A percentile compares a stretch with the other conserved stretches of the same genome.
These are phyloP conservation scores for Fusarium protoensiforme DNA, from an alignment of 2,329 filamentous ascomycete species.

Conservation along the genomic window DNA sequence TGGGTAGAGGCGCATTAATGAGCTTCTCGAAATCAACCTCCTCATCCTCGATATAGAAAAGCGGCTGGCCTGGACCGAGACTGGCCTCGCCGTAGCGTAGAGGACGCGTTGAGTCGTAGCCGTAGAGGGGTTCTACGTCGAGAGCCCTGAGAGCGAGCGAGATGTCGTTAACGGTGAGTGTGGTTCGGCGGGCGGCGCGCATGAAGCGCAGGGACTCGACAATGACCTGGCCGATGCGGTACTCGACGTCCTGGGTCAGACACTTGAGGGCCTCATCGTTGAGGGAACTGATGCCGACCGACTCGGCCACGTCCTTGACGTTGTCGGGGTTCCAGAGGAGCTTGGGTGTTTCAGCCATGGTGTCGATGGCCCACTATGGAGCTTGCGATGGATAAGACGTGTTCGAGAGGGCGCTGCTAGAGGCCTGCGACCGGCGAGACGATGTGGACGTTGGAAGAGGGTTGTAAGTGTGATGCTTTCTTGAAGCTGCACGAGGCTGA, in stretches of 20 bases:
- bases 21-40: conserved; percentile 99
- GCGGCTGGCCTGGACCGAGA: conserved; percentile 89
- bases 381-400: neutral
- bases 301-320: conserved; percentile 94
- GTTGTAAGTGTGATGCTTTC: neutral
- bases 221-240: conserved; percentile 91
- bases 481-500: conserved; percentile 27
- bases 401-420: neutral
- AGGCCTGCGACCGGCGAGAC: neutral
- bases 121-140: conserved; percentile 94
- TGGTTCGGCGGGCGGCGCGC: conserved; percentile 88
- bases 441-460: neutral
- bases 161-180: conserved; percentile 89
- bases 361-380: conserved; percentile 1
- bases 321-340: conserved; percentile 96
- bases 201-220: conserved; percentile 96
- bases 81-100: conserved; percentile 94
- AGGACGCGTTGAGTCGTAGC: conserved; percentile 92
- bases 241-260: conserved; percentile 94
- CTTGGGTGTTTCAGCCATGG: conserved; percentile 57
- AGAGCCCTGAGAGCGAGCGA: conserved; percentile 86
- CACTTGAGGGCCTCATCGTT: conserved; percentile 88
- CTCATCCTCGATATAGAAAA: conserved; percentile 98
- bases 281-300: conserved; percentile 85
- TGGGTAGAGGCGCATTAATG: conserved; percentile 94